Base-by-base conservation (phyloP, 352 stramenopile species). In the Phytophthora macrochlamydospora region DNA sequence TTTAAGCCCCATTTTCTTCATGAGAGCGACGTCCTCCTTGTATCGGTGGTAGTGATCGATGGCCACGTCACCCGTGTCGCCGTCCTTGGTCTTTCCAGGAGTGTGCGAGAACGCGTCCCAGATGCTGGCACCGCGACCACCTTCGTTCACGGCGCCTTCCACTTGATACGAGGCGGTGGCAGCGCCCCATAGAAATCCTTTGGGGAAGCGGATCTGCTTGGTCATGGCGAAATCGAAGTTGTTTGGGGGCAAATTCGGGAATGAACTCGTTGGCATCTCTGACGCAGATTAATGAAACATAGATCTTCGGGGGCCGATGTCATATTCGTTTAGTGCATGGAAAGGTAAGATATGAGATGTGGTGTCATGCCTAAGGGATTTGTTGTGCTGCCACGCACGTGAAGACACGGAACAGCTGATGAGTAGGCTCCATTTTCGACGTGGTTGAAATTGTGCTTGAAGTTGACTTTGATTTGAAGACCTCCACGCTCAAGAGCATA, bases 91-190 rank as follows among this genome's bases (percentile, higher is more conserved):
- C 51, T 91, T 93, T 42, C 76, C 77, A 1, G 81, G 75, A 58
- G 84, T 73, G 61, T 82, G 59, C 43, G 79, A 86, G 72, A 93
- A 98, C 11, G 79, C 85, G 76, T 98, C 94, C 94, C 94, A 98
- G 56, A 98, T 97, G 53, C 76, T 79, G 44, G 76, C 56, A 46
- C 90, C 89, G 13, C 91, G 78, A 24, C 91, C 91, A 50, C 87
- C 93, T 67, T 92, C 82, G 31, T 93, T 66, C 31, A 76, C 66
- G 4, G 76, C 93, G 30, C 94, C 95, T 79, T 98, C 94, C 45
- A 98, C 90, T 81, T 98, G 93, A 79, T 97, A 98, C 43, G 85
- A 77, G 28, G 92, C 92, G 1, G 92, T 98, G 33, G 92, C 87
- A 11, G 78, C 79, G 35, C 93, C 93, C 85, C 85, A 98, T 28